A percentile compares a stretch with the other conserved stretches of the same genome.
These are phyloP conservation scores for Senna siamea DNA, from an alignment of 306 rosid genomes.

Conservation along the genomic window DNA sequence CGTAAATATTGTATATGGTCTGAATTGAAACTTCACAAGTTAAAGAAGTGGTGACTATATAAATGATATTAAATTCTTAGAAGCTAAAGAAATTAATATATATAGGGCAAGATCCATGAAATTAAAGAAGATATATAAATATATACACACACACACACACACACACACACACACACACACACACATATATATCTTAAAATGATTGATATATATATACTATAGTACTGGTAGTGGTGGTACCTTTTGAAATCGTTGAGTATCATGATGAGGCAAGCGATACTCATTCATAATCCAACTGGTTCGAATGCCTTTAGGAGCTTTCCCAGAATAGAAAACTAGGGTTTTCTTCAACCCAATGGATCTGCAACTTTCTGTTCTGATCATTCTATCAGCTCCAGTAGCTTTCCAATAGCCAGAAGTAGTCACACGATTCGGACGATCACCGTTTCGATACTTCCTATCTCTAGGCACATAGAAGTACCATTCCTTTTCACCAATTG, in stretches of 20 bases:
- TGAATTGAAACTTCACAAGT: no score
- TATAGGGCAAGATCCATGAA: no score
- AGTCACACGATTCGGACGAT: conserved; percentile 90
- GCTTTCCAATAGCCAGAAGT: conserved; percentile 99
- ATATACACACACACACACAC: no score
- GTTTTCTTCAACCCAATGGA: conserved; percentile 98
- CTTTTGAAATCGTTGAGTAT: conserved; percentile 93
- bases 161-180: no score
- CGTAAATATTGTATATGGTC: no score
- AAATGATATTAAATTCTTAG: no score
- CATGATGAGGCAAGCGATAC: conserved; percentile 97
- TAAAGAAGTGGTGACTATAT: no score
- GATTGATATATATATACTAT: no score
- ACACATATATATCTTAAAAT: no score
- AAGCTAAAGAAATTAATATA: no score
- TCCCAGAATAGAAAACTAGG: conserved; percentile 99
- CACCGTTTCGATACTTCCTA: conserved; percentile 87
- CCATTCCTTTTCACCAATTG: conserved; percentile 99
- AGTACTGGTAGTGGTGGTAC: no score
- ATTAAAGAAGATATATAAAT: no score
- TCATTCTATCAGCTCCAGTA: conserved; percentile 96
- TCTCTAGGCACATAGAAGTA: conserved; percentile 95
- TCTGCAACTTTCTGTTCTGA: conserved; percentile 67
- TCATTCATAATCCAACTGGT: conserved; percentile 99
- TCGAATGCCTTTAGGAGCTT: conserved; percentile 95